A percentile compares a stretch with the other conserved stretches of the same genome.
phyloP scores from a whole-genome alignment of 2,329 filamentous ascomycete genomes.

The Curvularia lunata region DNA sequence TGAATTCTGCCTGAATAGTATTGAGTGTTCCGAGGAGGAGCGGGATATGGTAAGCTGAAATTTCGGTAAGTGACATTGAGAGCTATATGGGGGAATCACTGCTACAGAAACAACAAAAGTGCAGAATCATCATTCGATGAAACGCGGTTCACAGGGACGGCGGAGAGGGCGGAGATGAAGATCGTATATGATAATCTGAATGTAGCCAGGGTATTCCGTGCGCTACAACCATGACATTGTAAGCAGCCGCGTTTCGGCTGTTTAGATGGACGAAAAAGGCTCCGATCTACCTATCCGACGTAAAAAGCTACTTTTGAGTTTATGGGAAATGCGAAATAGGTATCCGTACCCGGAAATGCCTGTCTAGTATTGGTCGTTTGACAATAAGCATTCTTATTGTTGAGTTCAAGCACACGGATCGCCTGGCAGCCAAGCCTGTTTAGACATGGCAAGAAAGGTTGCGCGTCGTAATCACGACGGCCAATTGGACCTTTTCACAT shows the following conservation, averaged over 20 bases:
- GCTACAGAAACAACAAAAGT: background rate
- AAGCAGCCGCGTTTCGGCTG: background rate
- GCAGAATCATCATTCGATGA: background rate
- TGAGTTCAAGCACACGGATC: background rate
- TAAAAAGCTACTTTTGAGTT: background rate
- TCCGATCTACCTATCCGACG: background rate
- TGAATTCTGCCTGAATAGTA: constrained; percentile 32
- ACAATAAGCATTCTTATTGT: background rate
- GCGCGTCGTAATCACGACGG: constrained; percentile 3
- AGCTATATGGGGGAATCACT: background rate
- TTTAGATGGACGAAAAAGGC: background rate
- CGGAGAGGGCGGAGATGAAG: background rate
- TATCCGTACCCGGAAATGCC: background rate
- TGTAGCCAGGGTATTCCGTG: background rate
- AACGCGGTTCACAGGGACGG: background rate
- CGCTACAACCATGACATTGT: background rate
- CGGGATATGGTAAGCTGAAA: background rate
- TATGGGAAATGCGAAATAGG: background rate
- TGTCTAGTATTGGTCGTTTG: background rate
- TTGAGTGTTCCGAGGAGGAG: constrained; percentile 3
- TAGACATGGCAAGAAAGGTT: background rate
- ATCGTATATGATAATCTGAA: background rate
- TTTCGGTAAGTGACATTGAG: background rate
- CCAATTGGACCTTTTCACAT: constrained; percentile 30
- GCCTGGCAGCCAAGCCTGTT: background rate